These are phyloP conservation scores for Hypoxylon lenormandii DNA, from an alignment of 495 filamentous ascomycete genomes.

Conservation along the genomic window DNA sequence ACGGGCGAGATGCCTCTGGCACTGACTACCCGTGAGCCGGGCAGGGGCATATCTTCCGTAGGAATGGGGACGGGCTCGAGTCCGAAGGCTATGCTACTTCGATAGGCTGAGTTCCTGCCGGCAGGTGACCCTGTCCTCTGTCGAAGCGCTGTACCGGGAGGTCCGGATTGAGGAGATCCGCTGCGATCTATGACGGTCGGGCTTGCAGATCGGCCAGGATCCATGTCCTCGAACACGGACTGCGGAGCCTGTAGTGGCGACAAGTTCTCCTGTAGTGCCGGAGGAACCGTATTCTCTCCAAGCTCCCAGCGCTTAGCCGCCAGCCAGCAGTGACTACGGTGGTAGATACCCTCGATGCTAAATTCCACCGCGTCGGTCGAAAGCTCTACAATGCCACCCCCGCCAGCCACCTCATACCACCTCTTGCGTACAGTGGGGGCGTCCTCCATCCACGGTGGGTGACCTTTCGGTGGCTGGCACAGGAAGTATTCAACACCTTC, in stretches of 20 bases:
- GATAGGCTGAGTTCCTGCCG: conserved; percentile 49
- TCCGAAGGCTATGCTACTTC: conserved; percentile 61
- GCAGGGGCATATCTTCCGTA: conserved; percentile 25
- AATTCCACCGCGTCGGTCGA: conserved; percentile 87
- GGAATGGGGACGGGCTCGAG: conserved; percentile 57
- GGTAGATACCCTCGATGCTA: conserved; percentile 88
- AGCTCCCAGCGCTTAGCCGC: conserved; percentile 78
- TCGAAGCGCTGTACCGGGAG: conserved; percentile 50
- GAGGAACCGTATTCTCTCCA: conserved; percentile 35
- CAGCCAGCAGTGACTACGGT: conserved; percentile 91
- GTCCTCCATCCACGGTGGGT: conserved; percentile 86
- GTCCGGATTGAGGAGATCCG: conserved; percentile 47
- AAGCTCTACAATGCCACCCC: conserved; percentile 76
- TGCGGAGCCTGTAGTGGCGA: conserved; percentile 58
- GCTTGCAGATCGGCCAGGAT: conserved; percentile 40
- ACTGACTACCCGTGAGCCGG: conserved; percentile 43
- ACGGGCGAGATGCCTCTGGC: conserved; percentile 44
- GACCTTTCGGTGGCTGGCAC: conserved; percentile 86
- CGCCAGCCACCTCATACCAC: conserved; percentile 83
- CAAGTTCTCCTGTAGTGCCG: conserved; percentile 38
- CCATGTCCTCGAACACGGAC: conserved; percentile 47
- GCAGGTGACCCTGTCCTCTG: conserved; percentile 52
- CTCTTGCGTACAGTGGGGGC: conserved; percentile 71
- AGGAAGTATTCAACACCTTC: conserved; percentile 95
- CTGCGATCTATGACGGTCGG: conserved; percentile 40